Conservation (phyloP, 1,284 basidiomycete species). For the Puccinia horiana region DNA sequence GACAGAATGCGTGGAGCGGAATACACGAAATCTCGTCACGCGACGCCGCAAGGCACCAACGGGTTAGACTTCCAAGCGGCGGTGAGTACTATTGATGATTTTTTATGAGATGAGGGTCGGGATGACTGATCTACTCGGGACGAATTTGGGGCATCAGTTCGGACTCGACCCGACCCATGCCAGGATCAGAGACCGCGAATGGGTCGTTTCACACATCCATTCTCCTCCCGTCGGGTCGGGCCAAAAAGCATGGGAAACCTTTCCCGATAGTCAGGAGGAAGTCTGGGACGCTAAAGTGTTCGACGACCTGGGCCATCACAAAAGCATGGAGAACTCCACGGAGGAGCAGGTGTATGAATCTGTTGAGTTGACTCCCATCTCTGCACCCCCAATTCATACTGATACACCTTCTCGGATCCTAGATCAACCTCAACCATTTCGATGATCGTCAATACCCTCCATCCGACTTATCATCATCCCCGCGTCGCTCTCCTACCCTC, state of each 20-base stretch:
- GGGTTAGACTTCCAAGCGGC: conserved; percentile 44
- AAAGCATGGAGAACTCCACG: not conserved
- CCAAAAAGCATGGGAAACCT: not conserved
- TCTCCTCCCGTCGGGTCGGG: not conserved
- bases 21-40: conserved; percentile 8
- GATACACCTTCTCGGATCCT: not conserved
- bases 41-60: not conserved
- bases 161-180: conserved; percentile 8
- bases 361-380: not conserved
- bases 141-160: not conserved
- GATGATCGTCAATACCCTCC: not conserved
- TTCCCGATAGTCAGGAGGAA: not conserved
- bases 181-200: conserved; percentile 1
- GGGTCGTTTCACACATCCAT: not conserved
- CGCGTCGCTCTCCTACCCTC: not conserved
- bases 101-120: not conserved
- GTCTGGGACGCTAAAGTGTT: not conserved
- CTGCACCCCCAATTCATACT: not conserved
- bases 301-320: not conserved
- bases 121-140: not conserved
- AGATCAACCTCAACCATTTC: not conserved
- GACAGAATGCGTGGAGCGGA: conserved; percentile 10
- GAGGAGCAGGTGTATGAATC: conserved; percentile 8
- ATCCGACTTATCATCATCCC: not conserved
- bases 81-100: not conserved